phyloP scores from a whole-genome alignment of 139 green algal genomes.

The Picochlorum sp. region DNA sequence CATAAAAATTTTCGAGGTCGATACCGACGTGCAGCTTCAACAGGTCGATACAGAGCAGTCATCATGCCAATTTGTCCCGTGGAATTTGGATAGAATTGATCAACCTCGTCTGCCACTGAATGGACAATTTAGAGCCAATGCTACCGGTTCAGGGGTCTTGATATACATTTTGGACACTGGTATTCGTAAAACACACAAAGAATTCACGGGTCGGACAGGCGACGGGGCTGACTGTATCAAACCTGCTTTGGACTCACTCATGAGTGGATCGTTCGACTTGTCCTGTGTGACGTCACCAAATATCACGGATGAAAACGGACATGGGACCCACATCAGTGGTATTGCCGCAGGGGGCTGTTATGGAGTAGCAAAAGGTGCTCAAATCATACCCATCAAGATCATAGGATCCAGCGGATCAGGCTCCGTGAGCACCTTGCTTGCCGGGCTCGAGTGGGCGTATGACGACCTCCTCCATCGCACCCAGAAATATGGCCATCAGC shows the following conservation, averaged over 20 bases:
- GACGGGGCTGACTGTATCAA: slow-evolving; percentile 3
- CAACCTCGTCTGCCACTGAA: slow-evolving; percentile 7
- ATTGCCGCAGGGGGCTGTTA: slow-evolving; percentile 41
- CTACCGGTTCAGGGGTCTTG: slow-evolving; percentile 3
- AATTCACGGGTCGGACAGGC: slow-evolving; percentile 25
- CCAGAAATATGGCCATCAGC: slow-evolving; percentile 6
- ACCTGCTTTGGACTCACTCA: neutral
- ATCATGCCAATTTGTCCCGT: neutral
- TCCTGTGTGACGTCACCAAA: neutral
- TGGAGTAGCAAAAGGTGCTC: slow-evolving; percentile 58
- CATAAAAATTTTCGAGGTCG: too few relatives aligned
- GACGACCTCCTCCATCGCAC: slow-evolving; percentile 15
- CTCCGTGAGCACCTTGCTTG: slow-evolving; percentile 43
- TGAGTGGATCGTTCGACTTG: neutral
- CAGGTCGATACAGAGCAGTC: too few relatives aligned
- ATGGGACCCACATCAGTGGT: slow-evolving; percentile 56
- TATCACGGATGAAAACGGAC: slow-evolving; percentile 41
- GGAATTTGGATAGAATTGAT: slow-evolving; percentile 12
- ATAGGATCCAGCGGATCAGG: slow-evolving; percentile 34
- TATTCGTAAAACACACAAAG: slow-evolving; percentile 36
- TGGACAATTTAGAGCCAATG: neutral
- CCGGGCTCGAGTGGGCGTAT: slow-evolving; percentile 40
- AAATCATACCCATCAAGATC: slow-evolving; percentile 27
- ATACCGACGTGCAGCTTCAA: too few relatives aligned
- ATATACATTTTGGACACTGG: slow-evolving; percentile 47